These are phyloP conservation scores for Geotrichum ghanense DNA, from an alignment of 805 yeast species.

Conservation along the genomic window DNA sequence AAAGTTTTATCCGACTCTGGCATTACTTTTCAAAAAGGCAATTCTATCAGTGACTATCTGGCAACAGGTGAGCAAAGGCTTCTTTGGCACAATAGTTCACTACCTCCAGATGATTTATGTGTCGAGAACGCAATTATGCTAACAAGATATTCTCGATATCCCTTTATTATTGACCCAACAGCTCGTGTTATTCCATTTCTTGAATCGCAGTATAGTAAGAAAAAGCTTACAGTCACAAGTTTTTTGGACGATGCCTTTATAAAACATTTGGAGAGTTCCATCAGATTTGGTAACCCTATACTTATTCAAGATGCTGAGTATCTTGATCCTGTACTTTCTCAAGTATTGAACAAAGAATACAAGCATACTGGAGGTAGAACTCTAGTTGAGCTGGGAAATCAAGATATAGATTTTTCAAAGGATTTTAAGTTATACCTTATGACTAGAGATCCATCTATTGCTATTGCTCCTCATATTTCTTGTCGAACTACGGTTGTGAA, in stretches of 20 bases:
- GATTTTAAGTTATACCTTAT: conserved; percentile 50
- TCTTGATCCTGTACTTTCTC: conserved; percentile 61
- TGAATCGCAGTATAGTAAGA: conserved; percentile 6
- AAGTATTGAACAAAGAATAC: conserved; percentile 51
- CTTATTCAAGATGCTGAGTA: conserved; percentile 71
- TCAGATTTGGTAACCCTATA: conserved; percentile 71
- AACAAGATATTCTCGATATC: conserved; percentile 29
- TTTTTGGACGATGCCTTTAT: conserved; percentile 58
- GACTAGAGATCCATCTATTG: conserved; percentile 43
- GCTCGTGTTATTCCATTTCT: conserved; percentile 35
- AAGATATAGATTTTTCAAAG: conserved; percentile 54
- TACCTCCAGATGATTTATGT: conserved; percentile 48
- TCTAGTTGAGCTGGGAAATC: conserved; percentile 48
- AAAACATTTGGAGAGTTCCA: conserved; percentile 64
- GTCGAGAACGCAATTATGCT: conserved; percentile 54
- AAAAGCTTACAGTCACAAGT: conserved; percentile 44
- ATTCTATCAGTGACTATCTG: conserved; percentile 29
- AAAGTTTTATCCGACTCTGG: conserved; percentile 17
- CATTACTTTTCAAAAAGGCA: conserved; percentile 3
- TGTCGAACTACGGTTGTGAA: conserved; percentile 55
- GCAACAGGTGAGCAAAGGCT: conserved; percentile 31
- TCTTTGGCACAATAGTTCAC: conserved; percentile 42
- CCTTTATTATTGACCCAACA: conserved; percentile 68
- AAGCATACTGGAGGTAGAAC: conserved; percentile 58
- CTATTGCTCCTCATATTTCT: conserved; percentile 42